Base-by-base conservation (phyloP, 495 filamentous ascomycete species). In the Penicillium lividum region DNA sequence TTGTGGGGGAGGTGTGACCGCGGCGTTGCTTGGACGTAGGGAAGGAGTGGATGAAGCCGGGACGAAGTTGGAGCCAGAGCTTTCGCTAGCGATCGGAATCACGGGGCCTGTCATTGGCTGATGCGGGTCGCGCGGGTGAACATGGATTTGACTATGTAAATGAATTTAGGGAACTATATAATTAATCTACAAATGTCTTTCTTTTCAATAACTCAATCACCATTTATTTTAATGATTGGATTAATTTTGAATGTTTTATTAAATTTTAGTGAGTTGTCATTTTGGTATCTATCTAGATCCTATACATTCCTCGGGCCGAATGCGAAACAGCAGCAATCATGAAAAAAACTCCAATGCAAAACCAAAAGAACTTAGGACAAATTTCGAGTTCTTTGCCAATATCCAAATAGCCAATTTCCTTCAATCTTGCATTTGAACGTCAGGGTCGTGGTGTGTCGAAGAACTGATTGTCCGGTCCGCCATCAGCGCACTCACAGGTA, bases 351-450 rank as follows among this genome's bases (percentile, higher is more conserved):
- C 65, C 57, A 59, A 70, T 62, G 62, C 61, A 67, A 66, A 61
- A 30, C 45, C 58, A 53, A n/a, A 47, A 55, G 54, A 42, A 9
- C 51, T 22, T 43, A 56, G 55, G 55, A 52, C 6, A 60, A 31
- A 84, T 30, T 1, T 15, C 5, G 3, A 44, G 29, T 44, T 29
- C 29, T 36, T 16, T 42, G 5, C 15, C 15, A 16, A 7, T 15
- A 16, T 6, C 38, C 13, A n/a, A 40, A 16, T 40, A 40, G 38
- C 38, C 38, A 15, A 15, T 16, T 13, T 16, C 11, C 27, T 40
- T 55, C 27, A 77, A 54, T 69, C 73, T 66, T 62, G 73, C 84
- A 86, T 86, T 42, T 85, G 75, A 15, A 88, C 82, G 66, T 89
- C 87, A 22, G 66, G 68, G 63, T 80, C 77, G 38, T 61, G 60